Evolutionary conservation across 441 rosid genomes (phyloP), one percentile per base, ranked within the genome.

Genomic region (Erodium chrysanthum): DNA sequence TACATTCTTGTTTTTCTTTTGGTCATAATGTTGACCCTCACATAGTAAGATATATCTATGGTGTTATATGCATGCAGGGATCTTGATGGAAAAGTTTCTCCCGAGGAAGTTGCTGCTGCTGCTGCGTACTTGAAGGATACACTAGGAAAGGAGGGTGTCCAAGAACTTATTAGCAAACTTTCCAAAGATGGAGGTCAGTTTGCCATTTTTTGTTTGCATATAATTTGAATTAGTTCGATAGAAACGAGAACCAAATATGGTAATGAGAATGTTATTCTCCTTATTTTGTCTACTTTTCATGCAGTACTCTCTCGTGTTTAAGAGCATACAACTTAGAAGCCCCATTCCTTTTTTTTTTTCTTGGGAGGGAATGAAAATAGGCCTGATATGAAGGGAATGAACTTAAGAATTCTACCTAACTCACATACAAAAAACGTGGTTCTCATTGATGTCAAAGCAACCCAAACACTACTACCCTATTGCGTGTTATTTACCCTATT

Each of bases 21-120:
- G 25, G 23, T 54, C 15, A 9, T 15, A 54, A 20, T 20, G 60
- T 54, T 18, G 60, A 61, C 0, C 64, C 18, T 20, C 22, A 70
- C 17, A 20, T 27, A 44, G 61, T 63, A 10, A 54, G 27, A 56
- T 40, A 33, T 25, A 42, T 64, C 25, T 23, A 66, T 56, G 58
- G 18, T 67, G 67, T 48, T 59, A 31, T 25, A 37, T 74, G 22
- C 73, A 54, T 69, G 64, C 74, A 90, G 97, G 80, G 97, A 91
- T 75, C 75, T 78, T 70, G 96, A 91, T 67, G 96, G 97, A 58
- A 91, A 91, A 77, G 97, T 91, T 42, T 87, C 89, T 44, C 84
- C 96, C 18, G 97, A 91, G 65, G 97, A 91, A 82, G 92, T 91
- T 29, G 96, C 92, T 12, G 77, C 89, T 70, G 97, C 96, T 66